Evolutionary conservation across 2,329 filamentous ascomycete genomes (phyloP).

Genomic region (Ophiostoma angusticollis): DNA sequence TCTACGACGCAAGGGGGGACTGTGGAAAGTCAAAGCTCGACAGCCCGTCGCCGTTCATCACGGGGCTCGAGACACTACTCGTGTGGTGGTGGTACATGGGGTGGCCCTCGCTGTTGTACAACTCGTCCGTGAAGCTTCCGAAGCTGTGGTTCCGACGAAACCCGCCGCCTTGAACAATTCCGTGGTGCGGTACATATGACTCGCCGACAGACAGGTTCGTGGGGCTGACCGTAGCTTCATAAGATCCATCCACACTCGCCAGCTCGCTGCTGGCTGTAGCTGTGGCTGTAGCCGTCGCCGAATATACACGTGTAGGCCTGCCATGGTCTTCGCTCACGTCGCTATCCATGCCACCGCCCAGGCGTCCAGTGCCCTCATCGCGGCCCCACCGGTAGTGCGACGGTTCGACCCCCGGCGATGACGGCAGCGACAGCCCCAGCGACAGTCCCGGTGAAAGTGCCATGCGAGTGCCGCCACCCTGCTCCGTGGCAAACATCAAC

Average conservation of each 20-base stretch:
- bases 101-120: not conserved
- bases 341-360: no score
- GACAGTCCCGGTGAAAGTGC: conserved; percentile 16
- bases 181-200: conserved; percentile 1
- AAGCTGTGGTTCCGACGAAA: conserved; percentile 9
- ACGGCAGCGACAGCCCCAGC: conserved; percentile 17
- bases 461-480: conserved; percentile 25
- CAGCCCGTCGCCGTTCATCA: no score
- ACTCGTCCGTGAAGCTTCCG: conserved; percentile 8
- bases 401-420: conserved; percentile 7
- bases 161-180: no score
- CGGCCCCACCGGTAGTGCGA: not conserved
- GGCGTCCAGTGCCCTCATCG: not conserved
- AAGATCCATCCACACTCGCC: conserved; percentile 1
- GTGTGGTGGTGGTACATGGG: no score
- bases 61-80: no score
- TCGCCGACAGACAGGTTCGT: conserved; percentile 3
- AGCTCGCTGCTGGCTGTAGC: no score
- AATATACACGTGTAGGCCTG: no score
- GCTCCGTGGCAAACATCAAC: conserved; percentile 28
- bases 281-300: no score
- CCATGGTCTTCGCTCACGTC: no score
- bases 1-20: no score
- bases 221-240: conserved; percentile 3
- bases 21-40: no score